phyloP scores from a whole-genome alignment of 352 stramenopile species.

The Globisporangium uncinulatum region DNA sequence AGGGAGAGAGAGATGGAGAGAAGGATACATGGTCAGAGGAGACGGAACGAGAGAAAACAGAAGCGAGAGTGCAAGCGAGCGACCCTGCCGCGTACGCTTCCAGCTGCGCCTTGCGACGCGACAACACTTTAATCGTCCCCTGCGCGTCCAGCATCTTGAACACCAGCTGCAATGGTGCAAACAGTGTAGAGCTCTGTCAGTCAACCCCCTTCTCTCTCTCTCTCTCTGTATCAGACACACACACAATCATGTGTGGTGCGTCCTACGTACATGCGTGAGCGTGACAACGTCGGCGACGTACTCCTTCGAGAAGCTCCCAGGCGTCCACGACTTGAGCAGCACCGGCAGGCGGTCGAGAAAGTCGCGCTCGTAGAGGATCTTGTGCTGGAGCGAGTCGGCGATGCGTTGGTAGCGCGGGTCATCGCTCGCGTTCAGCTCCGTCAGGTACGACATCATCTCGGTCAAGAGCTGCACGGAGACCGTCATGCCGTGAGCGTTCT shows the following conservation, averaged over 20 bases:
- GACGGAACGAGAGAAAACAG: too few relatives aligned
- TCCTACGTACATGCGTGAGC: slow-evolving; percentile 69
- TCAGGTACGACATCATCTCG: slow-evolving; percentile 85
- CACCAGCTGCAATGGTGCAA: slow-evolving; percentile 44
- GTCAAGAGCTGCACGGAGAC: slow-evolving; percentile 69
- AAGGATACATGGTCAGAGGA: too few relatives aligned
- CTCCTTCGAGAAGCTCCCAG: slow-evolving; percentile 48
- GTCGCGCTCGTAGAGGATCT: slow-evolving; percentile 86
- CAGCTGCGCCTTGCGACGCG: slow-evolving; percentile 55
- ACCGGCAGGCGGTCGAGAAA: slow-evolving; percentile 82
- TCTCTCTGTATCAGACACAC: background rate
- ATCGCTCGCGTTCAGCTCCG: slow-evolving; percentile 60
- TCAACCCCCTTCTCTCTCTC: background rate
- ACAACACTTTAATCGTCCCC: slow-evolving; percentile 82
- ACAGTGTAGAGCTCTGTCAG: background rate
- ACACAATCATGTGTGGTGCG: too few relatives aligned
- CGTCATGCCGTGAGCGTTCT: slow-evolving; percentile 82
- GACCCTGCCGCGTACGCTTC: slow-evolving; percentile 27
- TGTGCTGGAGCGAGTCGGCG: slow-evolving; percentile 81
- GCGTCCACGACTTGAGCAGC: slow-evolving; percentile 73
- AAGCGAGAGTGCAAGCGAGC: too few relatives aligned
- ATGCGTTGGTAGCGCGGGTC: slow-evolving; percentile 78
- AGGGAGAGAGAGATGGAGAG: background rate
- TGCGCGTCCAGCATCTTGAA: slow-evolving; percentile 84
- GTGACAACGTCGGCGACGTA: slow-evolving; percentile 82